Base-by-base conservation (phyloP, 768 basidiomycete species). In the Amanita subjunquillea region DNA sequence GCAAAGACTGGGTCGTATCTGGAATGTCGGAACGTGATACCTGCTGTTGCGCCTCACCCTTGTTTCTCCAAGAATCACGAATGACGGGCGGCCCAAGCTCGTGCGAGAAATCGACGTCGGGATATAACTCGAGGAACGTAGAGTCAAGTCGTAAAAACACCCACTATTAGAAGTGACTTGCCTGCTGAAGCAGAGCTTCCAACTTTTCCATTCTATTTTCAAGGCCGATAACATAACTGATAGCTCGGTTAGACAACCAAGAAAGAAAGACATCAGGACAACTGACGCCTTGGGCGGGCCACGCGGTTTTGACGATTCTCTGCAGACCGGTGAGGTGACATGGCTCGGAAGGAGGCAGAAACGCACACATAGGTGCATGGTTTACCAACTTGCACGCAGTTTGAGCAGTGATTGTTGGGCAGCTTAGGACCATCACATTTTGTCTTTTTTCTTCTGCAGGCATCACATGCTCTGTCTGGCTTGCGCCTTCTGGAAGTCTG, bases 281-380 rank as follows among this genome's bases (percentile, higher is more conserved):
- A 72, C 82, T 59, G 55, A 85, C 79, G 78, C 80, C 66, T 85
- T 85, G 4, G 83, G 78, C 22, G 83, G 83, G 0, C 81, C 81
- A 50, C 83, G 73, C 53, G 82, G 82, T 56, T 79, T 78, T 3
- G 83, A 83, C 2, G 69, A 70, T 62, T 83, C 82, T n/a, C 81
- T 83, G 50, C 36, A 51, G 36, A 36, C 47, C 42, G 43, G 17
- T 40, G 23, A 45, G 13, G 23, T 32, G 48, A 37, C 22, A n/a
- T 38, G 15, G 20, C 57, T 30, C 23, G 23, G 37, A 45, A 20
- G 30, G 8, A 52, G 49, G 36, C 3, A 39, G 45, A 36, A 32
- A 70, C 78, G 46, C 56, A 81, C 81, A 82, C 55, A 59, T 85
- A 85, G 27, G 81, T 81, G 54, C 83, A 85, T 3, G 67, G 58